A percentile compares a stretch with the other conserved stretches of the same genome.
Evolutionary conservation across 164 flowering plant genomes (phyloP).

Genomic region (Magnolia kwangsiensis): DNA sequence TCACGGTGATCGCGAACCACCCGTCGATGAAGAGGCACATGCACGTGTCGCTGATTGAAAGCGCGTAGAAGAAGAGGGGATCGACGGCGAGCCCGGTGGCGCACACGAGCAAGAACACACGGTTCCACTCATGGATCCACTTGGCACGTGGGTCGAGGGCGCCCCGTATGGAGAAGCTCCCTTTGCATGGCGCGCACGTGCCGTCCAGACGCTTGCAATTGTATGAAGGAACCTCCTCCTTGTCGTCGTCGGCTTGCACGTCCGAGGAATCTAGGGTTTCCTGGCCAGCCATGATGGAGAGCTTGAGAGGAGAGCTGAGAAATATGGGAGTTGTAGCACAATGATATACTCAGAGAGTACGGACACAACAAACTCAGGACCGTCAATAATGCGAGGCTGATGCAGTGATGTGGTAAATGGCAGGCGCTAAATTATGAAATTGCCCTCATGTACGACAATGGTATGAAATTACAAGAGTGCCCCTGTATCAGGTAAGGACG

Average conservation of each 20-base stretch:
- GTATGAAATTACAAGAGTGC: background rate
- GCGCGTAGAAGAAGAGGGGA: constrained; percentile 88
- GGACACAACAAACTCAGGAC: no score
- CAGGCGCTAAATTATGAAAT: no score
- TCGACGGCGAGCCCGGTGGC: constrained; percentile 79
- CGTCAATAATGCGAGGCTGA: no score
- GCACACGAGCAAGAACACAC: constrained; percentile 70
- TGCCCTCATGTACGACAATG: no score
- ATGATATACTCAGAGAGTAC: no score
- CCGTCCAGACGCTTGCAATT: constrained; percentile 6
- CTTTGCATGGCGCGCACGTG: constrained; percentile 1
- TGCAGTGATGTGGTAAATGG: no score
- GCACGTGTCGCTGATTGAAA: constrained; percentile 70
- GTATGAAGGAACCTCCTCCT: constrained; percentile 1
- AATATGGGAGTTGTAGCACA: background rate
- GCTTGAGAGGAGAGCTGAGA: constrained; percentile 8
- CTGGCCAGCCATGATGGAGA: constrained; percentile 13
- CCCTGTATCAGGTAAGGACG: background rate
- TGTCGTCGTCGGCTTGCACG: constrained; percentile 21
- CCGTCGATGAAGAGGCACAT: constrained; percentile 92
- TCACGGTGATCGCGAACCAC: constrained; percentile 87
- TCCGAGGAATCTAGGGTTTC: background rate
- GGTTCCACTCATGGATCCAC: constrained; percentile 89
- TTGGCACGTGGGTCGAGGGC: constrained; percentile 50
- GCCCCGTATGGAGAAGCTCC: constrained; percentile 24